Evolutionary conservation across 352 stramenopile genomes (phyloP), one percentile per base, ranked within the genome.

Genomic region (Aphanomyces cochlioides): DNA sequence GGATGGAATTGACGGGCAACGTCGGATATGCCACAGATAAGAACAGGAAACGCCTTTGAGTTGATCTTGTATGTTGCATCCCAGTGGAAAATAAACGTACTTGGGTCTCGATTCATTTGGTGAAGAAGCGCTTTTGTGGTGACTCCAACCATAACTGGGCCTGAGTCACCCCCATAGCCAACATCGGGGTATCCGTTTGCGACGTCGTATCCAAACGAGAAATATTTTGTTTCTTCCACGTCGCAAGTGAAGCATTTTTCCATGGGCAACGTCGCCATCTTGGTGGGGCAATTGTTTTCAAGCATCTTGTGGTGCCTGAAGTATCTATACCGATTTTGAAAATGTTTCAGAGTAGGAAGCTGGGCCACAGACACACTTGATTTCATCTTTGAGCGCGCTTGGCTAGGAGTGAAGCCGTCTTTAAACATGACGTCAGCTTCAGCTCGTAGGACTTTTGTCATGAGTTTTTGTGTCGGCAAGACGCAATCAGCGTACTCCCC

Each of bases 21-120:
- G 36, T 60, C 36, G 8, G 54, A 60, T 21, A 60, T 60, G n/a
- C 54, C 54, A 60, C 54, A 60, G 7, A 60, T 17, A 36, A 60
- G 36, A 41, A 60, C 17, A 15, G 54, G 54, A 17, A 21, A 60
- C 7, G 21, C 54, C 21, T 21, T 13, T 8, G 7, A 15, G 54
- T 60, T 17, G n/a, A 60, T 60, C 36, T 60, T 60, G 36, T 60
- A 60, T 7, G 54, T 60, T 15, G 54, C 54, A 60, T 60, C 54
- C 54, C 54, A 60, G 54, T 60, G 54, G 36, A 60, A 60, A 8
- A 60, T 17, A 17, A 41, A 60, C 21, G 21, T 60, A 15, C n/a
- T 60, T 8, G 54, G 54, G 36, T 60, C 36, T 60, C 36, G 21
- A 36, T 41, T 15, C 36, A 60, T 8, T n/a, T 15, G 17, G 21